Base-by-base conservation (phyloP, 306 rosid species). In the Castanospermum australe region DNA sequence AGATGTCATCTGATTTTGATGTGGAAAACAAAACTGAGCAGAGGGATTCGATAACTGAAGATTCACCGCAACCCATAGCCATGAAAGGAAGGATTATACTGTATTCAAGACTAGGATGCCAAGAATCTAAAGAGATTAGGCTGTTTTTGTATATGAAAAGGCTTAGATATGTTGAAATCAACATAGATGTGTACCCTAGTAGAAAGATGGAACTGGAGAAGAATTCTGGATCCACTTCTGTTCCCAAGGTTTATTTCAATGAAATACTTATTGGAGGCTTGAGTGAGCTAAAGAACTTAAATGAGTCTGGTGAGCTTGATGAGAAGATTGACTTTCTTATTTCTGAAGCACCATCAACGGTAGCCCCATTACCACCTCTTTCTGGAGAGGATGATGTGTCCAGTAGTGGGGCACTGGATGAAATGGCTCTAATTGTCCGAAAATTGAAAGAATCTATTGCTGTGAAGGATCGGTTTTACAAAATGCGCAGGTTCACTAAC, bases 331-430 rank as follows among this genome's bases (percentile, higher is more conserved):
- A 92, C 75, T 92, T 83, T 85, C 83, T 94, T 63, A 78, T 91
- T 24, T 39, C 28, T 45, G 97, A 92, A 88, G 84, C 87, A 50
- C 92, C 98, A 15, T 75, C 94, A 50, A 79, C 68, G 42, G 89
- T 88, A 77, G 89, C 93, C 22, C 93, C 93, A 66, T 79, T 89
- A 65, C 98, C 95, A 0, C 98, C 98, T 57, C 88, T 89, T 84
- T 82, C 98, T 63, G 98, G 95, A 60, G 98, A 92, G 88, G 98
- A 91, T 78, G 98, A 91, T 70, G 74, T 39, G 67, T 88, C 93
- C 69, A 84, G 36, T 73, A 81, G 80, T 66, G 97, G 92, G 76
- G 85, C 83, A 80, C 70, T 78, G 63, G 97, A 94, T 87, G 98
- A 94, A 72, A 62, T 88, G 77, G 97, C 97, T 77, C 12, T 91